Evolutionary conservation across 2,329 filamentous ascomycete species (phyloP), one percentile per base, ranked within the genome.

Genomic region (Dothistroma pini): DNA sequence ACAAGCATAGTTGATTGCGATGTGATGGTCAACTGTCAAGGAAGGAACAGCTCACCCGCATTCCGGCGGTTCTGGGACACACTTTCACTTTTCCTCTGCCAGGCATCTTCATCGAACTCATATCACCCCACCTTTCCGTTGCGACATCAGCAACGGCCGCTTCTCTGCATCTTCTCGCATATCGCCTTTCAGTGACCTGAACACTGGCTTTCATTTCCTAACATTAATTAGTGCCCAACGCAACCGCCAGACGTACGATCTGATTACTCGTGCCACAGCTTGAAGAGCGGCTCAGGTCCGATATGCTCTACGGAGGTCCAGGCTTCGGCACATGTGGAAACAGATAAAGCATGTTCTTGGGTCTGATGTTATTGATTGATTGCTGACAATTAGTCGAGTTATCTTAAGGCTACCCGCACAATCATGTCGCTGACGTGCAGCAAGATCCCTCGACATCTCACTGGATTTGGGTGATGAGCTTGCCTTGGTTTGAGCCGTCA

Each of bases 401-500:
- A 16, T 4, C 16, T 19, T 4, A 4, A n/a, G n/a, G 7, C 8
- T n/a, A 14, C 9, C 14, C n/a, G 41, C n/a, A n/a, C 41, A n/a
- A 44, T 19, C 41, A 44, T 19, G 7, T n/a, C 16, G n/a, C n/a
- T 44, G 16, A 44, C n/a, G 2, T 14, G n/a, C 16, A 44, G 16
- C 8, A n/a, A 44, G 4, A 19, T 8, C n/a, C 41, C 14, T 4
- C 16, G 9, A 3, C 16, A n/a, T 29, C 29, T 51, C 31, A 53
- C 51, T 53, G 51, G 12, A 75, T 62, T 63, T 77, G 68, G 19
- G 79, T 81, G 49, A 80, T 67, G 57, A 81, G 69, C 72, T 82
- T 82, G 19, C 80, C 80, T 53, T 73, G 76, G 66, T 81, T 81
- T 1, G 69, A 74, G 2, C 80, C 80, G 11, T 75, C 69, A 61